Percentiles rank a stretch among this genome's conserved stretches.
phyloP scores from a whole-genome alignment of 2,329 filamentous ascomycete species.

The Myotisia sp. region DNA sequence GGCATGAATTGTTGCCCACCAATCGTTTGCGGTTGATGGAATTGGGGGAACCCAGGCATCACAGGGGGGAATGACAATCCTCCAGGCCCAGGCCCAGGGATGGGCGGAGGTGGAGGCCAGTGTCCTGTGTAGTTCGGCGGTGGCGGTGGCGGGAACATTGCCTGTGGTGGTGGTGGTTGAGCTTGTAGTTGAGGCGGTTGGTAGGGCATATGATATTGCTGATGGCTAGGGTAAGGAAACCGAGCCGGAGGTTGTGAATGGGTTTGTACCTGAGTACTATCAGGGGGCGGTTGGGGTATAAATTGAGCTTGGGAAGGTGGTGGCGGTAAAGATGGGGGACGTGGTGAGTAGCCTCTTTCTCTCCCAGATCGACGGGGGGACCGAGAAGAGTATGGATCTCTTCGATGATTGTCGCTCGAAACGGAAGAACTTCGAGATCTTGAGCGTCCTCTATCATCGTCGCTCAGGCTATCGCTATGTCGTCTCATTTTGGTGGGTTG shows the following conservation, averaged over 20 bases:
- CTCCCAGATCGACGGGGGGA: slow-evolving; percentile 16
- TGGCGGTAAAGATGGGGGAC: slow-evolving; percentile 16
- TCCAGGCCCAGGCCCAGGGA: slow-evolving; percentile 17
- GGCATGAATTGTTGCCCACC: slow-evolving; percentile 5
- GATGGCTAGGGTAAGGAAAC: slow-evolving; percentile 1
- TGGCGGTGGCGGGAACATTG: slow-evolving; percentile 17
- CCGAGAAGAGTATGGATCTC: slow-evolving; percentile 17
- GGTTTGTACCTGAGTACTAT: slow-evolving; percentile 2
- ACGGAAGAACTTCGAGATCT: slow-evolving; percentile 15
- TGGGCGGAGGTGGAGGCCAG: slow-evolving; percentile 26
- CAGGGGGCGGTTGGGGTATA: slow-evolving; percentile 6
- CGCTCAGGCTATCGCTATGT: slow-evolving; percentile 25
- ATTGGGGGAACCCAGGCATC: slow-evolving; percentile 10
- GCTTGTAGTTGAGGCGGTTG: slow-evolving; percentile 7
- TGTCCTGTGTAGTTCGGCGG: slow-evolving; percentile 22
- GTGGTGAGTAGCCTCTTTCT: slow-evolving; percentile 13
- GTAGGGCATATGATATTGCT: too few species aligned
- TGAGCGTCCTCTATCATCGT: slow-evolving; percentile 18
- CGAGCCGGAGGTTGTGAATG: slow-evolving; percentile 4
- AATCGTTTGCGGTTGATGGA: slow-evolving; percentile 2
- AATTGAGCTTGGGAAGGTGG: slow-evolving; percentile 11
- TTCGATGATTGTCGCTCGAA: slow-evolving; percentile 12
- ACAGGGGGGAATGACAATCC: slow-evolving; percentile 8
- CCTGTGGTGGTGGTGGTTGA: too few species aligned
- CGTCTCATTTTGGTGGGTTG: slow-evolving; percentile 32